A percentile compares a stretch with the other conserved stretches of the same genome.
Evolutionary conservation across 1,284 basidiomycete species (phyloP).

Genomic region (Leccinum angustisporum): DNA sequence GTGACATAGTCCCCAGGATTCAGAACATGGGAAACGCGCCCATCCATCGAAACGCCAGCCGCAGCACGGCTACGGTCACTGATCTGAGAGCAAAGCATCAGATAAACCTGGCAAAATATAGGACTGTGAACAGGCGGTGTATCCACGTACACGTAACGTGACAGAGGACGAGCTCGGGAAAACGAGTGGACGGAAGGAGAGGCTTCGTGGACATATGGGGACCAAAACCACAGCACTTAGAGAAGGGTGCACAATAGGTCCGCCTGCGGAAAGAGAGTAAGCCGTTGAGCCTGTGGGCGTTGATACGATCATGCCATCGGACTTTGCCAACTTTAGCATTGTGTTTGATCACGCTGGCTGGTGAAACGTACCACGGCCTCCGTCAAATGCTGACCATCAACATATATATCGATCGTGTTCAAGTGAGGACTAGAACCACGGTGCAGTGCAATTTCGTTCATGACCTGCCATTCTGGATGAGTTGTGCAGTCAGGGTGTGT

Average conservation of each 20-base stretch:
- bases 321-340: constrained; percentile 47
- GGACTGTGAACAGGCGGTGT: background rate
- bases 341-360: constrained; percentile 8
- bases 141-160: constrained; percentile 70
- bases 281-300: constrained; percentile 98
- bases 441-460: constrained; percentile 96
- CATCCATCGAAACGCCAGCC: constrained; percentile 92
- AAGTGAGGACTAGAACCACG: constrained; percentile 90
- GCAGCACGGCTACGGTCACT: constrained; percentile 82
- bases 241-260: constrained; percentile 94
- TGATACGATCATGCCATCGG: constrained; percentile 92
- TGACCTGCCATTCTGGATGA: constrained; percentile 85
- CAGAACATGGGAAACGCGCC: constrained; percentile 79
- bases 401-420: constrained; percentile 92
- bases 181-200: constrained; percentile 91
- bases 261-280: constrained; percentile 94
- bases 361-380: constrained; percentile 83
- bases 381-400: constrained; percentile 94
- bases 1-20: constrained; percentile 83
- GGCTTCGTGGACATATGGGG: constrained; percentile 90
- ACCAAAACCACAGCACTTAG: constrained; percentile 89
- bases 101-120: background rate
- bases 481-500: constrained; percentile 4
- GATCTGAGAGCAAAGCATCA: constrained; percentile 53
- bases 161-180: constrained; percentile 85